A percentile compares a stretch with the other conserved stretches of the same genome.
Conservation (phyloP, 352 stramenopile species). For the Blastocystis sp. region DNA sequence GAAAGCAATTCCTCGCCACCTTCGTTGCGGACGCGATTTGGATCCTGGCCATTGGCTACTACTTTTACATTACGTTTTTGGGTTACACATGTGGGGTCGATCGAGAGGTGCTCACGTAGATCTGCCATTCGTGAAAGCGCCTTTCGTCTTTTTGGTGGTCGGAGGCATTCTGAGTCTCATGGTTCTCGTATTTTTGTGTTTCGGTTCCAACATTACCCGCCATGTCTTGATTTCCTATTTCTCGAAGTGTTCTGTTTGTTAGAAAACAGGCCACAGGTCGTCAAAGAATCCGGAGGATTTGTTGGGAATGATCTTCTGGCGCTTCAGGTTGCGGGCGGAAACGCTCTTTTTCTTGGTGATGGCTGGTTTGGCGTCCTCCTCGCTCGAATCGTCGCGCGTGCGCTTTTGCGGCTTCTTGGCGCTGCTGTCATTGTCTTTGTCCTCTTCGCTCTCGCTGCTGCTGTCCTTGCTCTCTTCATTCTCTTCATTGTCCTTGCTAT, state of each 20-base stretch:
- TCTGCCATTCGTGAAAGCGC: constrained; percentile 12
- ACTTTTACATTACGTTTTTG: constrained; percentile 95
- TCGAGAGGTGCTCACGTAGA: background rate
- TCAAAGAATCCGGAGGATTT: constrained; percentile 15
- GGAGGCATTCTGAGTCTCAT: background rate
- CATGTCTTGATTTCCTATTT: background rate
- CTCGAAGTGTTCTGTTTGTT: background rate
- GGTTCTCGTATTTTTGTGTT: constrained; percentile 13
- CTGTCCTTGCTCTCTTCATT: background rate
- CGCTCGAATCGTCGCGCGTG: background rate
- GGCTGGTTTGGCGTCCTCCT: background rate
- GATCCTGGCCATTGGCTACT: constrained; percentile 78
- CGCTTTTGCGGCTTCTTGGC: background rate
- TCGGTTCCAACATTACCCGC: background rate
- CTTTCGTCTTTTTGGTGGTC: constrained; percentile 40
- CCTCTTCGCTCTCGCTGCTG: too few relatives aligned
- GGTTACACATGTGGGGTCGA: constrained; percentile 76
- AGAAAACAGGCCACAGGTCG: background rate
- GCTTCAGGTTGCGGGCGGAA: constrained; percentile 27
- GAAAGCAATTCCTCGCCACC: constrained; percentile 74
- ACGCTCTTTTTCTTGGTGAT: background rate
- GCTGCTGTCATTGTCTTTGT: background rate
- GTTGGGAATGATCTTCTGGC: background rate
- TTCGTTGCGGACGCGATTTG: constrained; percentile 84
- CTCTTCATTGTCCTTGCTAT: background rate